Conservation (phyloP, 83 land plant species). For the Picea mariana region DNA sequence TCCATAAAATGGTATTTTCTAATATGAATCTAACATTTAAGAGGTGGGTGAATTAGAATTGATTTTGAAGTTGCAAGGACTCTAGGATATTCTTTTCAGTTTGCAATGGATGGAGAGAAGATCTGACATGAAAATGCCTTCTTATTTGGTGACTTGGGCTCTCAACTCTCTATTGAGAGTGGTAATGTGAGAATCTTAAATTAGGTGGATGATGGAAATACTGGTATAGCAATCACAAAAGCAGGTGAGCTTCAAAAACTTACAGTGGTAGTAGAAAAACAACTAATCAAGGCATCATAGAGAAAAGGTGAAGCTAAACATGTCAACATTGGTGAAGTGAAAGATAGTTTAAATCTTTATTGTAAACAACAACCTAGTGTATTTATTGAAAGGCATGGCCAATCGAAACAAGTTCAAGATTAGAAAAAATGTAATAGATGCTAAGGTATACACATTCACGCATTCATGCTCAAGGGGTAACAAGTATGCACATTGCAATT, state of each 20-base stretch:
- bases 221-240: not conserved
- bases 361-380: not conserved
- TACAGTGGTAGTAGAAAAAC: not conserved
- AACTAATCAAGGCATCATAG: not conserved
- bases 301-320: not conserved
- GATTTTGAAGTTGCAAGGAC: not conserved
- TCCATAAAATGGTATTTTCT: not conserved
- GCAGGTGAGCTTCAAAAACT: not conserved
- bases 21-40: not conserved
- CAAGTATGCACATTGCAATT: too few relatives aligned
- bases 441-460: slow-evolving; percentile 8
- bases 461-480: not conserved
- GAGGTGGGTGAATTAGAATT: not conserved
- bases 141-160: not conserved
- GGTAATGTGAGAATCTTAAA: not conserved
- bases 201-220: not conserved
- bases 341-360: not conserved
- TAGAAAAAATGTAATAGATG: not conserved
- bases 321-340: not conserved
- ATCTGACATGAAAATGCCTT: not conserved
- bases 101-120: not conserved
- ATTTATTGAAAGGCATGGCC: not conserved
- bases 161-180: not conserved
- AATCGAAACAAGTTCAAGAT: not conserved
- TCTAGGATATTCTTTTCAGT: not conserved